Conservation (phyloP, 345 rosid genomes). For the Gossypium bickii region DNA sequence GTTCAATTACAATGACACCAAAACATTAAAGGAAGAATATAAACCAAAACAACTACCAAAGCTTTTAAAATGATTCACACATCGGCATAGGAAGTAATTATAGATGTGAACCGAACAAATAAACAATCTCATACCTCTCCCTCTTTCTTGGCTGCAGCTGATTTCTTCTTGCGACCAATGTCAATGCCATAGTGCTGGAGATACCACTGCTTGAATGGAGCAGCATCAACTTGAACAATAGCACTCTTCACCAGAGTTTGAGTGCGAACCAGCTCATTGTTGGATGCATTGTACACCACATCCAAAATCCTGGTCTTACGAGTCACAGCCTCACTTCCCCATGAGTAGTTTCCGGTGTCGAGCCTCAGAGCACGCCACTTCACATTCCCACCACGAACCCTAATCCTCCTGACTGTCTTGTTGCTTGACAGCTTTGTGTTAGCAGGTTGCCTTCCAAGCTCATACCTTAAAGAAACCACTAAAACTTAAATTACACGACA, state of each 20-base stretch:
- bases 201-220: slow-evolving; percentile 74
- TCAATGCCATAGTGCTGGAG: slow-evolving; percentile 13
- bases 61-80: background rate
- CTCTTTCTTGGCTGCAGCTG: slow-evolving; percentile 41
- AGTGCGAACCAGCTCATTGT: slow-evolving; percentile 81
- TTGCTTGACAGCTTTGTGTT: slow-evolving; percentile 77
- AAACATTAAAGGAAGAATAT: background rate
- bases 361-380: slow-evolving; percentile 88
- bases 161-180: slow-evolving; percentile 5
- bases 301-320: slow-evolving; percentile 79
- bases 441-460: slow-evolving; percentile 84
- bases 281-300: slow-evolving; percentile 82
- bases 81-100: background rate
- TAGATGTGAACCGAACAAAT: background rate
- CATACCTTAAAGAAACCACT: slow-evolving; percentile 43
- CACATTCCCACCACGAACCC: slow-evolving; percentile 81
- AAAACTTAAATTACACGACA: background rate
- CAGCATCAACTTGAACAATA: slow-evolving; percentile 64
- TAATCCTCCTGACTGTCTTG: slow-evolving; percentile 76
- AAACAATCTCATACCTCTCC: slow-evolving; percentile 24
- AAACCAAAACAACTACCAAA: background rate
- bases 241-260: slow-evolving; percentile 74
- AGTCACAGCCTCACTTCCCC: slow-evolving; percentile 87
- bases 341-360: slow-evolving; percentile 78
- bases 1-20: background rate